Evolutionary conservation across 2,329 filamentous ascomycete species (phyloP).

Genomic region (Arthroderma sp.): DNA sequence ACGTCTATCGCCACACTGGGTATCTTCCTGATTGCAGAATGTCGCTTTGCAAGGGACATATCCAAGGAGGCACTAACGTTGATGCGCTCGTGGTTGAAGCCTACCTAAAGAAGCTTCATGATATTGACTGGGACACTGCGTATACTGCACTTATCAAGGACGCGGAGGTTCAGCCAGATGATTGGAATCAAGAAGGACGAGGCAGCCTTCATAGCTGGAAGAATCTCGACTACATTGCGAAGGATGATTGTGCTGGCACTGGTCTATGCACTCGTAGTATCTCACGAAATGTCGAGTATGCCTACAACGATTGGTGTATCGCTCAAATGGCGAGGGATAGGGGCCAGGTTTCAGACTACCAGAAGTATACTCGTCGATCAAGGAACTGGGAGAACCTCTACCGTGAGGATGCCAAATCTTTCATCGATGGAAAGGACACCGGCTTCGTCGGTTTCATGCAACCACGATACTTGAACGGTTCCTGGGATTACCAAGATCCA

Average conservation of each 20-base stretch:
- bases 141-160: constrained; percentile 62
- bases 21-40: constrained; percentile 65
- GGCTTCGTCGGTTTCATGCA: constrained; percentile 62
- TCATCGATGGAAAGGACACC: constrained; percentile 44
- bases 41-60: constrained; percentile 61
- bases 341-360: constrained; percentile 40
- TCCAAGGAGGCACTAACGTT: constrained; percentile 63
- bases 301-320: constrained; percentile 63
- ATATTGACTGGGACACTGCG: constrained; percentile 54
- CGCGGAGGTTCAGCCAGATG: constrained; percentile 54
- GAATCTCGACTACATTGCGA: constrained; percentile 52
- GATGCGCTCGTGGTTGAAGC: constrained; percentile 56
- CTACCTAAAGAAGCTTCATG: constrained; percentile 51
- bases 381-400: constrained; percentile 58
- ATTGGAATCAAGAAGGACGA: constrained; percentile 58
- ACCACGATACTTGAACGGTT: constrained; percentile 53
- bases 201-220: constrained; percentile 64
- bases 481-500: constrained; percentile 58
- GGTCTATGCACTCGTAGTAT: constrained; percentile 58
- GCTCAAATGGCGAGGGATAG: constrained; percentile 47
- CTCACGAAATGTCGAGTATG: constrained; percentile 62
- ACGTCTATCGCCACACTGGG: constrained; percentile 56
- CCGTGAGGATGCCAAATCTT: constrained; percentile 46
- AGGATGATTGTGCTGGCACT: constrained; percentile 54
- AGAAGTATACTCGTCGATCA: constrained; percentile 46